Percentiles rank a stretch among this genome's conserved stretches.
Evolutionary conservation across 768 basidiomycete species (phyloP).

Genomic region (Boletus vermiculosoides): DNA sequence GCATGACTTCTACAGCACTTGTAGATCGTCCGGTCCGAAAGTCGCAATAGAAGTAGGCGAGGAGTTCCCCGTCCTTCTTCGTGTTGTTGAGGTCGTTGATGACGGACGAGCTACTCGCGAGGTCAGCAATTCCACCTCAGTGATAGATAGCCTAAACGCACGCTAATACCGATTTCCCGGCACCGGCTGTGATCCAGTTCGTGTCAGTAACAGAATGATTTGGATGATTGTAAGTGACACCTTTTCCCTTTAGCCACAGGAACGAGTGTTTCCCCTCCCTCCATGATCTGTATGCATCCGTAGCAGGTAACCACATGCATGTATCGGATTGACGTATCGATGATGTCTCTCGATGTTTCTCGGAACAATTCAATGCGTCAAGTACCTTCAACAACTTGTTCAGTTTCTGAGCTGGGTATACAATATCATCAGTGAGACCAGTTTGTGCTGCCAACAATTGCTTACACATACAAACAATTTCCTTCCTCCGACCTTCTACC

Average conservation of each 20-base stretch:
- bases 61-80: not conserved
- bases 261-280: not conserved
- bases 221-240: not conserved
- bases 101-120: not conserved
- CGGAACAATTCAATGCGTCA: not conserved
- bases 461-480: constrained; percentile 3
- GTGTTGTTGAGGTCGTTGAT: not conserved
- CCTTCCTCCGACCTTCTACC: not conserved
- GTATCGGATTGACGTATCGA: constrained; percentile 6
- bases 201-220: not conserved
- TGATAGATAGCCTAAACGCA: not conserved
- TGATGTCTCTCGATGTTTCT: not conserved
- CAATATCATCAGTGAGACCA: not conserved
- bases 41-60: constrained; percentile 26
- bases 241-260: constrained; percentile 20
- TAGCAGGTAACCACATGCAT: constrained; percentile 13
- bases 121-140: not conserved
- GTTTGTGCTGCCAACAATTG: not conserved
- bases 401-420: not conserved
- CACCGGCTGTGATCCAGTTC: not conserved
- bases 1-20: constrained; percentile 13
- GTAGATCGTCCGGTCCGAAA: constrained; percentile 12
- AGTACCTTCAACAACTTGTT: not conserved
- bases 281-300: constrained; percentile 5
- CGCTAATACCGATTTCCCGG: constrained; percentile 2